Conservation (phyloP, 805 yeast genomes). For the Clavispora asparagi region DNA sequence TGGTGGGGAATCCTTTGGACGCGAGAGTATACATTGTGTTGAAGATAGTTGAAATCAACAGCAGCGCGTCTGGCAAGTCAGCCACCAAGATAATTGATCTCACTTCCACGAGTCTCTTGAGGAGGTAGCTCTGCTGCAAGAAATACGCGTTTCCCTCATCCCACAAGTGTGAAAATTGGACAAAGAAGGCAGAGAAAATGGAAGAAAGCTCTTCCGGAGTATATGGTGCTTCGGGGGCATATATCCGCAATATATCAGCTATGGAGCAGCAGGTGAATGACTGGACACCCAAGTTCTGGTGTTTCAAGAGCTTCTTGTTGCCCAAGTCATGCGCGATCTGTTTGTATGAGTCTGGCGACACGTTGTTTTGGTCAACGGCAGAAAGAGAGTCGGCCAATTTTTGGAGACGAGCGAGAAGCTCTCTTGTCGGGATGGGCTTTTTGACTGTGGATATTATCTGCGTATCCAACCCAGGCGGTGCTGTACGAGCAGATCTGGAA, state of each 20-base stretch:
- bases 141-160: slow-evolving; percentile 57
- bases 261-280: slow-evolving; percentile 68
- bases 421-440: slow-evolving; percentile 57
- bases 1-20: slow-evolving; percentile 41
- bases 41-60: slow-evolving; percentile 52
- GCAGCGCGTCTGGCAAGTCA: slow-evolving; percentile 62
- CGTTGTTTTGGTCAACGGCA: slow-evolving; percentile 53
- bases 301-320: slow-evolving; percentile 53
- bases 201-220: slow-evolving; percentile 56
- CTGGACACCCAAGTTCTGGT: slow-evolving; percentile 64
- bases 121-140: slow-evolving; percentile 56
- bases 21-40: slow-evolving; percentile 54
- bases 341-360: slow-evolving; percentile 40
- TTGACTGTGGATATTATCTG: slow-evolving; percentile 52
- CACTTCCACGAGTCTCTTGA: slow-evolving; percentile 69
- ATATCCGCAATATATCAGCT: slow-evolving; percentile 68
- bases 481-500: neutral
- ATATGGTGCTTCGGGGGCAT: slow-evolving; percentile 90
- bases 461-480: slow-evolving; percentile 14
- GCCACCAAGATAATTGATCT: slow-evolving; percentile 69
- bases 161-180: slow-evolving; percentile 52
- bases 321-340: slow-evolving; percentile 47
- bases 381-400: slow-evolving; percentile 60
- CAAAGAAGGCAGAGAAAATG: slow-evolving; percentile 61
- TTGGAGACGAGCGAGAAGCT: slow-evolving; percentile 52